phyloP scores from a whole-genome alignment of 2,329 filamentous ascomycete genomes.

The Epichloe uncinata region DNA sequence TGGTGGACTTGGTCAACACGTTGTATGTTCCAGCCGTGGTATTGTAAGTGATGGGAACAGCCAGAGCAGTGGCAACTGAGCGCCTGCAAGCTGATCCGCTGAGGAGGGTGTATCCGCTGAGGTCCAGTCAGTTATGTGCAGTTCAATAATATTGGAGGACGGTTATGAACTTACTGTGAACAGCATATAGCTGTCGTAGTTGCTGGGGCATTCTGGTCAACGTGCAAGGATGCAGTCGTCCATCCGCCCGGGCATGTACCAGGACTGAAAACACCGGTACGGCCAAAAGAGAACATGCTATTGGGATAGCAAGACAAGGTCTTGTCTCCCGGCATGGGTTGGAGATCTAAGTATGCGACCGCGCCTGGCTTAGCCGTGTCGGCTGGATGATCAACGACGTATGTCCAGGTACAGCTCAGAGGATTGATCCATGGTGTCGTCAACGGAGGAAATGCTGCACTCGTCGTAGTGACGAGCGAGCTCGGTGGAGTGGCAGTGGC shows the following conservation, averaged over 20 bases:
- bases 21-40: conserved; percentile 21
- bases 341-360: conserved; percentile 24
- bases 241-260: conserved; percentile 26
- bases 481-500: neutral
- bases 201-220: conserved; percentile 14
- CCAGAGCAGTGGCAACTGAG: conserved; percentile 21
- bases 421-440: conserved; percentile 25
- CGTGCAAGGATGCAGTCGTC: conserved; percentile 23
- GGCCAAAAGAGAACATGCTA: conserved; percentile 24
- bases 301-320: conserved; percentile 28
- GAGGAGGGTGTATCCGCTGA: conserved; percentile 22
- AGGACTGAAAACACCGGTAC: conserved; percentile 27
- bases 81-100: conserved; percentile 22
- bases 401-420: conserved; percentile 25
- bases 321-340: conserved; percentile 21
- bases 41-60: conserved; percentile 24
- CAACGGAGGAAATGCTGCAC: conserved; percentile 21
- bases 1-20: conserved; percentile 22
- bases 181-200: conserved; percentile 25
- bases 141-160: neutral
- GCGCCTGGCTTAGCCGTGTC: conserved; percentile 14
- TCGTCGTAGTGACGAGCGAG: conserved; percentile 1
- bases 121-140: neutral
- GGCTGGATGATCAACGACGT: conserved; percentile 16
- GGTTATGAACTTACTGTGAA: conserved; percentile 22